A percentile compares a stretch with the other conserved stretches of the same genome.
These are phyloP conservation scores for Pichia nakasei DNA, from an alignment of 805 yeast species.

Conservation along the genomic window DNA sequence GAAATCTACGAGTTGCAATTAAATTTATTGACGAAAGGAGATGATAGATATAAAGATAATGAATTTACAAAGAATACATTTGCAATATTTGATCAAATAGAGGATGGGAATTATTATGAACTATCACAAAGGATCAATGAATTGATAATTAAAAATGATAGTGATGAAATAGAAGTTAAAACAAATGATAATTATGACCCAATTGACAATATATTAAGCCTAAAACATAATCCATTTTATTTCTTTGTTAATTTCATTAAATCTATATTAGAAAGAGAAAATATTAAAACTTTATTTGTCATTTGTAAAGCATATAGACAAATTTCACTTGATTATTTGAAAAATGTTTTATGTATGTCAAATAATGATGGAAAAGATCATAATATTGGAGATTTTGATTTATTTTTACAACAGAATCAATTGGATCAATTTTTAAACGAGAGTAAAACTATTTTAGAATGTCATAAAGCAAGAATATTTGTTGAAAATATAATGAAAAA, in stretches of 20 bases:
- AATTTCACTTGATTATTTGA: slow-evolving; percentile 24
- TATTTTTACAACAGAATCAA: slow-evolving; percentile 35
- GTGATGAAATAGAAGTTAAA: background rate
- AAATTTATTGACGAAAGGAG: slow-evolving; percentile 11
- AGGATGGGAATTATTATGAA: slow-evolving; percentile 40
- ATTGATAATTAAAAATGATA: slow-evolving; percentile 22
- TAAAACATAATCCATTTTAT: slow-evolving; percentile 16
- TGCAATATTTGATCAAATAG: slow-evolving; percentile 26
- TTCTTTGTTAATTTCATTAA: slow-evolving; percentile 32
- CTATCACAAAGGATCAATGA: slow-evolving; percentile 36
- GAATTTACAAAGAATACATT: slow-evolving; percentile 28
- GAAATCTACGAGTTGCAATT: slow-evolving; percentile 41
- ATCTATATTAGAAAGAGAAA: slow-evolving; percentile 43
- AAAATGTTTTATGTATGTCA: slow-evolving; percentile 15
- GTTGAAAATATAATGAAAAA: slow-evolving; percentile 20
- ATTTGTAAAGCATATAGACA: slow-evolving; percentile 51
- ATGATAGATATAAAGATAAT: slow-evolving; percentile 7
- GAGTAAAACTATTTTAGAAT: slow-evolving; percentile 18
- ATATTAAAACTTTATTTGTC: slow-evolving; percentile 46
- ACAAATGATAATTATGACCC: slow-evolving; percentile 3
- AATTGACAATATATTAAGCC: slow-evolving; percentile 12
- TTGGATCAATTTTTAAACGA: slow-evolving; percentile 26
- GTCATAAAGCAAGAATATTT: slow-evolving; percentile 16
- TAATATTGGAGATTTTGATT: slow-evolving; percentile 28
- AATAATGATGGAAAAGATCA: slow-evolving; percentile 25